Evolutionary conservation across 2,329 filamentous ascomycete genomes (phyloP).

Genomic region (Drechslerella coelobrocha): DNA sequence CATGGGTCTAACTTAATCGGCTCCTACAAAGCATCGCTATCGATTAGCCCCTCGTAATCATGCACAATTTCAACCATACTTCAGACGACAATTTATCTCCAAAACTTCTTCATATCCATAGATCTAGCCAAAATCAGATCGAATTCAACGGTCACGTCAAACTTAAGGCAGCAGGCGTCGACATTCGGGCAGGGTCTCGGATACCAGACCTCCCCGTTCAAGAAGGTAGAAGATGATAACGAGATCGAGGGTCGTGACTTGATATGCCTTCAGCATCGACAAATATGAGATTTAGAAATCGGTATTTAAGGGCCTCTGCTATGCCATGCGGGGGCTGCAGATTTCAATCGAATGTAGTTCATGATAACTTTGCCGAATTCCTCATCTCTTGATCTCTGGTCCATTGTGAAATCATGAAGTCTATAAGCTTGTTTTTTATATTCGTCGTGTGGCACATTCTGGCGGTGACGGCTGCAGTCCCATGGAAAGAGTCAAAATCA

Average conservation of each 20-base stretch:
- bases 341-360: too few relatives aligned
- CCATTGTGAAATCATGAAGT: constrained; percentile 11
- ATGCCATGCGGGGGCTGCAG: too few relatives aligned
- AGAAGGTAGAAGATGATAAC: neutral
- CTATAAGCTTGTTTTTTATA: neutral
- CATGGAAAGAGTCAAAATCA: constrained; percentile 28
- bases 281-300: neutral
- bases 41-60: too few relatives aligned
- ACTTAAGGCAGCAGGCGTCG: neutral
- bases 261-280: too few relatives aligned
- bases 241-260: neutral
- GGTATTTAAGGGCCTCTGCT: too few relatives aligned
- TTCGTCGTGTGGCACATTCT: constrained; percentile 14
- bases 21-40: too few relatives aligned
- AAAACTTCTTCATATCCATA: too few relatives aligned
- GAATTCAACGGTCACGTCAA: neutral
- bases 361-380: neutral
- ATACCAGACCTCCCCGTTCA: neutral
- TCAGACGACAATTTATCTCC: neutral
- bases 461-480: neutral
- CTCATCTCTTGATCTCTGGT: neutral
- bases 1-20: too few relatives aligned
- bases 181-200: neutral
- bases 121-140: neutral
- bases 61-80: too few relatives aligned